Conservation (phyloP, 768 basidiomycete genomes). For the Cystofilobasidium ferigula region DNA sequence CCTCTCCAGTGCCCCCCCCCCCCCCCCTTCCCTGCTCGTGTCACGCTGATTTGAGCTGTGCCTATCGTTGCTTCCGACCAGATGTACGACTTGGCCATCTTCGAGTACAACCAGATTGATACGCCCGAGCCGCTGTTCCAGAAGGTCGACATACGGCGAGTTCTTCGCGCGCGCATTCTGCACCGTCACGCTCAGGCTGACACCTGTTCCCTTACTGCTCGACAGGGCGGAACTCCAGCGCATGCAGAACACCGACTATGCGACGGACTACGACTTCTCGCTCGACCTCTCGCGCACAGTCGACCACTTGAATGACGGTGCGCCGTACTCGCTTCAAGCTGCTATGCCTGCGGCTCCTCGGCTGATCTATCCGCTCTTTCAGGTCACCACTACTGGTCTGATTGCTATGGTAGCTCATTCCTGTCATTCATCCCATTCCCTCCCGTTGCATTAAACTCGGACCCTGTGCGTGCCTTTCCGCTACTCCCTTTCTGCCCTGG, state of each 20-base stretch:
- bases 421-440: background rate
- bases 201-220: background rate
- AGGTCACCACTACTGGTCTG: constrained; percentile 1
- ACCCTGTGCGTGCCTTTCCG: no score
- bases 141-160: constrained; percentile 6
- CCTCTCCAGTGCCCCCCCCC: background rate
- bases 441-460: background rate
- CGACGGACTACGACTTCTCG: constrained; percentile 8
- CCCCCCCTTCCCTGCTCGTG: background rate
- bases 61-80: background rate
- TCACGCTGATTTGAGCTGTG: background rate
- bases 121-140: constrained; percentile 3
- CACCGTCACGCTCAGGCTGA: background rate
- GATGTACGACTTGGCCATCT: constrained; percentile 9
- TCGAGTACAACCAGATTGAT: constrained; percentile 13
- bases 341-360: background rate
- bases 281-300: background rate
- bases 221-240: constrained; percentile 5
- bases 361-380: background rate
- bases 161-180: background rate
- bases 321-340: no score
- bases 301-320: constrained; percentile 11
- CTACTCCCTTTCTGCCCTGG: no score
- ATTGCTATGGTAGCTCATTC: constrained; percentile 6
- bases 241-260: background rate